Evolutionary conservation across 257 asterid genomes (phyloP).

Genomic region (Primulina huaijiensis): DNA sequence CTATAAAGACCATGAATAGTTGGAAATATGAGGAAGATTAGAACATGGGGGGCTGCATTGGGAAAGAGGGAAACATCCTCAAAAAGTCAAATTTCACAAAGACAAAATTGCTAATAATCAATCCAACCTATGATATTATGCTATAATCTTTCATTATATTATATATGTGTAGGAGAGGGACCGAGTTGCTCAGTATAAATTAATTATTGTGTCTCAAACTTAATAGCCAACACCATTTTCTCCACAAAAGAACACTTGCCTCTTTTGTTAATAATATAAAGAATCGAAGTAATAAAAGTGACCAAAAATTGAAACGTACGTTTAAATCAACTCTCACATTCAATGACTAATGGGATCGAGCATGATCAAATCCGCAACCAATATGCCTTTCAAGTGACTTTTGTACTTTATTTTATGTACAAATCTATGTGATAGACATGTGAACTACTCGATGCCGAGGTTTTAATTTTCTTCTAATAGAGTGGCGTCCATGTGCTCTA

Average conservation of each 20-base stretch:
- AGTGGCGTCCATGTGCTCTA: slow-evolving; percentile 44
- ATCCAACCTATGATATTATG: slow-evolving; percentile 24
- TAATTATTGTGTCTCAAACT: slow-evolving; percentile 17
- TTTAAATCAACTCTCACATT: too few species aligned
- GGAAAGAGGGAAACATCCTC: slow-evolving; percentile 31
- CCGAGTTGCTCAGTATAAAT: slow-evolving; percentile 29
- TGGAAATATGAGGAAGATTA: slow-evolving; percentile 35
- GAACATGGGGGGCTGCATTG: slow-evolving; percentile 41
- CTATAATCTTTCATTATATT: too few species aligned
- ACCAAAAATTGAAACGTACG: too few species aligned
- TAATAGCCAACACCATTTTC: slow-evolving; percentile 29
- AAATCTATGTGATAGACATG: slow-evolving; percentile 59
- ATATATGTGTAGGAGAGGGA: slow-evolving; percentile 21
- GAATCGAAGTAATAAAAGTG: too few species aligned
- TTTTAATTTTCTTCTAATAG: slow-evolving; percentile 29
- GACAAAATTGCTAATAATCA: slow-evolving; percentile 39
- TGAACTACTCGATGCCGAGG: slow-evolving; percentile 55
- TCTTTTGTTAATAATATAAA: too few species aligned
- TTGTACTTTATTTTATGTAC: slow-evolving; percentile 40
- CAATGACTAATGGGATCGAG: background rate
- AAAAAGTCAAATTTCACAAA: slow-evolving; percentile 62
- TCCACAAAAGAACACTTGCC: background rate
- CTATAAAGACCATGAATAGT: slow-evolving; percentile 36
- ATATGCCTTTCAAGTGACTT: slow-evolving; percentile 36
- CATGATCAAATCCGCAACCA: background rate